A percentile compares a stretch with the other conserved stretches of the same genome.
phyloP scores from a whole-genome alignment of 192 early-diverging fungal genomes.

The Allomyces arbusculus region DNA sequence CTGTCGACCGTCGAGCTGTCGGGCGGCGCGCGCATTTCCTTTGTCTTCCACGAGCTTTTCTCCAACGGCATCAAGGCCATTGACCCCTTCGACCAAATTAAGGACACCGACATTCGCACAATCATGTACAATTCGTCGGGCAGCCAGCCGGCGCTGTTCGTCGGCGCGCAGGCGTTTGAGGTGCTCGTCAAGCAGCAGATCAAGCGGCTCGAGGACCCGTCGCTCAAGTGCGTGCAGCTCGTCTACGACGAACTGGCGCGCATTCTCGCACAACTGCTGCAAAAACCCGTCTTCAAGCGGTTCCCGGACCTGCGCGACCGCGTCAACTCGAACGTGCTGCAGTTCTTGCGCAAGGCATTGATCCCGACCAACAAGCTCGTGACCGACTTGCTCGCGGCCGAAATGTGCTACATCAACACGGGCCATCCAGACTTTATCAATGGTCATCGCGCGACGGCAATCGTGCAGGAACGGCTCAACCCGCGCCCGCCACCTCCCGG shows the following conservation, averaged over 20 bases:
- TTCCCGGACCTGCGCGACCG: constrained; percentile 88
- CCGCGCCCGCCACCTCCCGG: constrained; percentile 32
- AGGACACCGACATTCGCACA: constrained; percentile 95
- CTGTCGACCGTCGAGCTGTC: constrained; percentile 84
- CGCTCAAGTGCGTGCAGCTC: constrained; percentile 83
- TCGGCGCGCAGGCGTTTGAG: constrained; percentile 93
- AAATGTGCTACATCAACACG: constrained; percentile 95
- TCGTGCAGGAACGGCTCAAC: constrained; percentile 70
- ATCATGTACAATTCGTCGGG: constrained; percentile 97
- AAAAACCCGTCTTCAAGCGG: constrained; percentile 84
- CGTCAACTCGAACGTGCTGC: constrained; percentile 81
- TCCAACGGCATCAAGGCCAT: constrained; percentile 74
- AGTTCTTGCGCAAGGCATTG: constrained; percentile 80
- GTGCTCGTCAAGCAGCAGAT: constrained; percentile 98
- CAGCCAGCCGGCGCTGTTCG: constrained; percentile 90
- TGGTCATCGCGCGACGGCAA: constrained; percentile 84
- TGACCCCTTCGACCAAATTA: constrained; percentile 97
- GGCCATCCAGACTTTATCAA: constrained; percentile 96
- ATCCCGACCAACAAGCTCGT: constrained; percentile 87
- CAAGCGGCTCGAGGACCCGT: constrained; percentile 90
- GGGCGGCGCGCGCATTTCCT: constrained; percentile 95
- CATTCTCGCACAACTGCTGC: constrained; percentile 77
- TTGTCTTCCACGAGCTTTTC: constrained; percentile 98
- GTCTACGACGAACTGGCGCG: constrained; percentile 95
- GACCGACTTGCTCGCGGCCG: constrained; percentile 76